phyloP scores from a whole-genome alignment of 768 basidiomycete genomes.

The Termitomyces sp. region DNA sequence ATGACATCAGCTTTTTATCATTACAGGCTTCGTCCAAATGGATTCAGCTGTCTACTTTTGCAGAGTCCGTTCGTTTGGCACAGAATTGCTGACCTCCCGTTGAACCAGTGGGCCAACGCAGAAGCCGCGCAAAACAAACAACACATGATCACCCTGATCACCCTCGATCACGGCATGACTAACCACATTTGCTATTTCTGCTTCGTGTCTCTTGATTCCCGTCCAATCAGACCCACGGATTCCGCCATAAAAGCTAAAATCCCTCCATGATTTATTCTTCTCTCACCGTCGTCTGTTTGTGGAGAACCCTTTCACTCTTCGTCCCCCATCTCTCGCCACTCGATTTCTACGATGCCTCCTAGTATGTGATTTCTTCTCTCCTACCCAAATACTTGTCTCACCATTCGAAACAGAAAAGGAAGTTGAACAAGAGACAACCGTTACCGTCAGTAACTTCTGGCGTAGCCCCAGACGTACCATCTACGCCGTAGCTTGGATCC shows the following conservation, averaged over 20 bases:
- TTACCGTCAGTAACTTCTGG: conserved; percentile 1
- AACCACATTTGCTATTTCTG: not conserved
- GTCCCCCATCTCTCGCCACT: not conserved
- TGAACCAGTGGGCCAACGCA: not conserved
- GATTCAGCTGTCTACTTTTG: not conserved
- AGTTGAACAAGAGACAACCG: not conserved
- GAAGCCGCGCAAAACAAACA: not conserved
- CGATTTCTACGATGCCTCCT: not conserved
- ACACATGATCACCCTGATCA: not conserved
- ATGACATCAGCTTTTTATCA: too few species aligned
- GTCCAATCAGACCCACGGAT: not conserved
- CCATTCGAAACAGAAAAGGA: not conserved
- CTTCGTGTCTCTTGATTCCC: not conserved
- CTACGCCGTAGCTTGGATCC: not conserved
- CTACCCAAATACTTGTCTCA: not conserved
- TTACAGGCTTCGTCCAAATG: too few species aligned
- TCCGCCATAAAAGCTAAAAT: not conserved
- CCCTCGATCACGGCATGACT: not conserved
- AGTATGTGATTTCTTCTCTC: not conserved
- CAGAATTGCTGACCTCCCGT: not conserved
- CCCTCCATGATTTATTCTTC: not conserved
- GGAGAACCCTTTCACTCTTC: not conserved
- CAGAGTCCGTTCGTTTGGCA: not conserved
- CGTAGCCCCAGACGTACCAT: not conserved
- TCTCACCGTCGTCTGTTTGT: not conserved